Conservation (phyloP, 1,284 basidiomycete species). For the Kwoniella shivajii region DNA sequence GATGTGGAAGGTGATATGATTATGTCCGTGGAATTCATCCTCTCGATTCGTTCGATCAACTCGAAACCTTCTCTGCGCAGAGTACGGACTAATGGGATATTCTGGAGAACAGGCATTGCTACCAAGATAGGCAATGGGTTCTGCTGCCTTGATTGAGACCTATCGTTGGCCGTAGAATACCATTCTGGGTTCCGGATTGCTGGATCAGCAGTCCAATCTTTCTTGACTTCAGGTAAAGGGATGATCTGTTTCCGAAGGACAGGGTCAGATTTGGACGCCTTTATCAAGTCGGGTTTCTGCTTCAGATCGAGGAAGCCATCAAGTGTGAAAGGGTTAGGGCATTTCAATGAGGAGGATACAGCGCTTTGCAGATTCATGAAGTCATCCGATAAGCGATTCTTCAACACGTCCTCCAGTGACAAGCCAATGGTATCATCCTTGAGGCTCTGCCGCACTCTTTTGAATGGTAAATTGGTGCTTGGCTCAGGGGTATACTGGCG, state of each 20-base stretch:
- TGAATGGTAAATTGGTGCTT: too few relatives aligned
- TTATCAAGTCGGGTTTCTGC: background rate
- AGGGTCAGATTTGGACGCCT: too few relatives aligned
- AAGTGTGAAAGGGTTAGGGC: background rate
- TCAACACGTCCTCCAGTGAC: too few relatives aligned
- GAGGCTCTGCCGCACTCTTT: too few relatives aligned
- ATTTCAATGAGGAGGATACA: background rate
- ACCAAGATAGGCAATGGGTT: conserved; percentile 1
- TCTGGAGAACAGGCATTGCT: conserved; percentile 6
- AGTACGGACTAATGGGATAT: conserved; percentile 7
- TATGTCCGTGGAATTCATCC: conserved; percentile 18
- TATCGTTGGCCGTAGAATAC: conserved; percentile 1
- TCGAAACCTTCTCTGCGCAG: conserved; percentile 2
- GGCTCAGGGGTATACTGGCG: too few relatives aligned
- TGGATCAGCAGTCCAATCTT: conserved; percentile 13
- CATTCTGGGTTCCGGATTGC: conserved; percentile 12
- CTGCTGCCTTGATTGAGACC: background rate
- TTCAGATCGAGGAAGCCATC: conserved; percentile 4
- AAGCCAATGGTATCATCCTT: too few relatives aligned
- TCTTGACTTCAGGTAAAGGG: conserved; percentile 5
- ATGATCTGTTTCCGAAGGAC: too few relatives aligned
- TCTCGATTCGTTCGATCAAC: conserved; percentile 3
- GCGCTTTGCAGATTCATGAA: too few relatives aligned
- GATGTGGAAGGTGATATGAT: conserved; percentile 18
- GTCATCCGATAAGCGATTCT: too few relatives aligned